These are phyloP conservation scores for Ormosia semicastrata DNA, from an alignment of 306 rosid genomes.

Conservation along the genomic window DNA sequence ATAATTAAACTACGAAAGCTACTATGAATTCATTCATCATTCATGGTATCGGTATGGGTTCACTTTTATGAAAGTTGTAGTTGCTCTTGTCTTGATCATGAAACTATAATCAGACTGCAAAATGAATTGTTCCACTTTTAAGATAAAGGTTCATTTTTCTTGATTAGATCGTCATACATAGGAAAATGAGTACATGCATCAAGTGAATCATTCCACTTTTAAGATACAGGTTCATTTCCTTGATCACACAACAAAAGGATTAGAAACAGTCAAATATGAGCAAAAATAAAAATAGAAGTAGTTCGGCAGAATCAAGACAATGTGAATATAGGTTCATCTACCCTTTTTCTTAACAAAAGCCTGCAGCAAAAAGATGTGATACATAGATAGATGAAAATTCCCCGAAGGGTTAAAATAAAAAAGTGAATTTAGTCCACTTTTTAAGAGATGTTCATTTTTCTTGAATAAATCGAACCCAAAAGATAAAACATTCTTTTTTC, in stretches of 20 bases:
- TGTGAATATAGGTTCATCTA: not conserved
- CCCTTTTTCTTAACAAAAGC: not conserved
- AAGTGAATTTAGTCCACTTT: not conserved
- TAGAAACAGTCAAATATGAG: not conserved
- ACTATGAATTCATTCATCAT: not conserved
- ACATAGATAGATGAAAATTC: not conserved
- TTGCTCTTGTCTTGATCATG: not conserved
- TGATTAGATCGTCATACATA: conserved; percentile 11
- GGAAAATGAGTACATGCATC: not conserved
- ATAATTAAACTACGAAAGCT: too few relatives aligned
- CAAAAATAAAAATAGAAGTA: not conserved
- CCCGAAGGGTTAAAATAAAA: not conserved
- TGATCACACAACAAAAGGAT: not conserved
- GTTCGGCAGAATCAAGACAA: not conserved
- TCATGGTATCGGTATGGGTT: not conserved
- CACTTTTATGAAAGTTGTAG: not conserved
- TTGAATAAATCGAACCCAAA: not conserved
- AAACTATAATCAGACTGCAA: not conserved
- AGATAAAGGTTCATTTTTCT: conserved; percentile 10
- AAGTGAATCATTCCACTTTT: not conserved
- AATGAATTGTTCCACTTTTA: not conserved
- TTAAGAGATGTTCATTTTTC: not conserved
- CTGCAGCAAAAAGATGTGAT: not conserved
- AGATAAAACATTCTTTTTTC: not conserved
- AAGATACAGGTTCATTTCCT: not conserved